Base-by-base conservation (phyloP, 1,284 basidiomycete species). In the Agaricales sp. region DNA sequence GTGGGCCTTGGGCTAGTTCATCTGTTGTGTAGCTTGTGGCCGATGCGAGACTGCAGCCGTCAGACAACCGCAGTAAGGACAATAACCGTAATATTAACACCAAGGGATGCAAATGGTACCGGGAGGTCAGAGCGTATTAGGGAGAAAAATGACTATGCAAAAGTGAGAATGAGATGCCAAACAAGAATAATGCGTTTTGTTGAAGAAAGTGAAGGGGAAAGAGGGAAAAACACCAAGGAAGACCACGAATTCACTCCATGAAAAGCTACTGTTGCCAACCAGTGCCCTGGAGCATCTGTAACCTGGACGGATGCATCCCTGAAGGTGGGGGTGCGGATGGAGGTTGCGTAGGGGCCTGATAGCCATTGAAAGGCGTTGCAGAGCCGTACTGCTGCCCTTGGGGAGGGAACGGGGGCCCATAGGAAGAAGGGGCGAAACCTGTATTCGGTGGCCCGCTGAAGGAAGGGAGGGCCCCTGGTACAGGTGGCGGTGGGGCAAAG, bases 231-330 rank as follows among this genome's bases (percentile, higher is more conserved):
- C 4, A 8, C 8, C 16, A 41, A 4, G 8, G 4, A 18, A 41
- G n/a, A n/a, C n/a, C n/a, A n/a, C n/a, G n/a, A n/a, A n/a, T n/a
- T n/a, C n/a, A n/a, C n/a, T n/a, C n/a, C n/a, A n/a, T n/a, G n/a
- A n/a, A n/a, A n/a, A n/a, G 44, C 18, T n/a, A 4, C 19, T 56
- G 43, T 37, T 62, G 65, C 67, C 71, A 71, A 43, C 63, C 59
- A 2, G 58, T 56, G 45, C 68, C 65, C 57, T 79, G 78, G 50
- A 82, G 71, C 71, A 81, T 71, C 4, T 77, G 75, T 26, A 80
- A 75, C 38, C 82, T 75, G 45, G 71, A 69, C 45, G 80, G 78
- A 56, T 85, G 81, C 68, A 83, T 76, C 22, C 78, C 77, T 3
- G 72, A 67, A 45, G 77, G 73, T 39, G 60, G 53, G 12, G 61